These are phyloP conservation scores for Byssochlamys sp. DNA, from an alignment of 2,329 filamentous ascomycete genomes.

Conservation along the genomic window DNA sequence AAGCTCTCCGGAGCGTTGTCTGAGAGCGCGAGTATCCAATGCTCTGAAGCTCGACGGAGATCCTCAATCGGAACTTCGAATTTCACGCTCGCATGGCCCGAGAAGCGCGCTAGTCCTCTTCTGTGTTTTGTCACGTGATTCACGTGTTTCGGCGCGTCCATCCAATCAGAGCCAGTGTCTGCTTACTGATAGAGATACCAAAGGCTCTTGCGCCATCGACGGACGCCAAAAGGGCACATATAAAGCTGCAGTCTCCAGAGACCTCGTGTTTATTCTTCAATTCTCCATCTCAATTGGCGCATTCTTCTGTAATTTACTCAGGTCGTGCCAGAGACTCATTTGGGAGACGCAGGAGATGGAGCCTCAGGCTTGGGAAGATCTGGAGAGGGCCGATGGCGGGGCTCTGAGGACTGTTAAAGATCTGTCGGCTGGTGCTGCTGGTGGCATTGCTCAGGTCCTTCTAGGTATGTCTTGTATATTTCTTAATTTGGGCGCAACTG, in stretches of 20 bases:
- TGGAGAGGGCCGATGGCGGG: slow-evolving; percentile 27
- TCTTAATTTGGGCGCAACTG: not conserved
- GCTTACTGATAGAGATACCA: not conserved
- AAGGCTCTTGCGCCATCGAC: slow-evolving; percentile 11
- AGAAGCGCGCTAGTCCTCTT: not conserved
- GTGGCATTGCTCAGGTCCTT: slow-evolving; percentile 86
- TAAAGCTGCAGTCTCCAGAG: not conserved
- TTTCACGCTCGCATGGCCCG: slow-evolving; percentile 5
- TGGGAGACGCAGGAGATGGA: slow-evolving; percentile 11
- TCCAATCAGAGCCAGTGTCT: slow-evolving; percentile 20
- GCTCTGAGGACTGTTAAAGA: slow-evolving; percentile 67
- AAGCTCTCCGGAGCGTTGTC: slow-evolving; percentile 1
- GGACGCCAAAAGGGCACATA: slow-evolving; percentile 11
- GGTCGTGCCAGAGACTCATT: not conserved
- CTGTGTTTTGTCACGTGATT: slow-evolving; percentile 17
- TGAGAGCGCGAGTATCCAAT: not conserved
- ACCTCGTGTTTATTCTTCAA: not conserved
- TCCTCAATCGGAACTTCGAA: not conserved
- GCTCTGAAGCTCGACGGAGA: not conserved
- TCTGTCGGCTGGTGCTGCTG: slow-evolving; percentile 78
- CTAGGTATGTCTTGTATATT: slow-evolving; percentile 56
- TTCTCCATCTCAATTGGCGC: not conserved
- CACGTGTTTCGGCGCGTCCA: slow-evolving; percentile 23
- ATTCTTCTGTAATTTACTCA: not conserved
- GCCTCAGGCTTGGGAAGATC: slow-evolving; percentile 21